Evolutionary conservation across 1,284 basidiomycete species (phyloP).

Genomic region (Sphaerobolus stellatus): DNA sequence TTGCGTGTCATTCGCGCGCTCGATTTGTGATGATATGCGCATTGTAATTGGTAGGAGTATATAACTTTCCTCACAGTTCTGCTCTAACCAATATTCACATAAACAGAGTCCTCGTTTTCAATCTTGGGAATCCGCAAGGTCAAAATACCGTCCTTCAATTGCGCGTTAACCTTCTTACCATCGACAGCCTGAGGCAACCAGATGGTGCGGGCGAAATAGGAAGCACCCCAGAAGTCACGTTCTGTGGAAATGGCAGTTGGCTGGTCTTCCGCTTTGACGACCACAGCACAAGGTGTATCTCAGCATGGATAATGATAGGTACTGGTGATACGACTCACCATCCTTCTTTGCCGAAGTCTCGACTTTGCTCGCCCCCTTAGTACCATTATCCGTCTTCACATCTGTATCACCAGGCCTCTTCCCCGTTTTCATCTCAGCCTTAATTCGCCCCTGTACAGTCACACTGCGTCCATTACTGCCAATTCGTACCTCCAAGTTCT

Average conservation of each 20-base stretch:
- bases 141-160: constrained; percentile 67
- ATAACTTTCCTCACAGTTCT: no score
- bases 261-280: constrained; percentile 34
- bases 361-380: constrained; percentile 5
- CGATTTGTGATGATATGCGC: no score
- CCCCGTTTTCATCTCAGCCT: constrained; percentile 7
- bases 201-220: constrained; percentile 64
- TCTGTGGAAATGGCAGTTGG: constrained; percentile 55
- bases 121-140: constrained; percentile 58
- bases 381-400: neutral
- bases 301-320: no score
- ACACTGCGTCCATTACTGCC: constrained; percentile 68
- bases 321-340: constrained; percentile 1
- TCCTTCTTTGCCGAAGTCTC: neutral
- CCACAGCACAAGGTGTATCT: constrained; percentile 24
- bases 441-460: constrained; percentile 66
- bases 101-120: constrained; percentile 53
- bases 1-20: no score
- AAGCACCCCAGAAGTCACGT: constrained; percentile 52
- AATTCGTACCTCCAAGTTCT: constrained; percentile 68
- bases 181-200: constrained; percentile 68
- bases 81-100: constrained; percentile 31
- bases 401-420: constrained; percentile 1
- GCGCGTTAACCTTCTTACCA: constrained; percentile 56
- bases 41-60: no score